Percentiles rank a stretch among this genome's conserved stretches.
phyloP scores from a whole-genome alignment of 305 asterid genomes.

The Plantago rigida region DNA sequence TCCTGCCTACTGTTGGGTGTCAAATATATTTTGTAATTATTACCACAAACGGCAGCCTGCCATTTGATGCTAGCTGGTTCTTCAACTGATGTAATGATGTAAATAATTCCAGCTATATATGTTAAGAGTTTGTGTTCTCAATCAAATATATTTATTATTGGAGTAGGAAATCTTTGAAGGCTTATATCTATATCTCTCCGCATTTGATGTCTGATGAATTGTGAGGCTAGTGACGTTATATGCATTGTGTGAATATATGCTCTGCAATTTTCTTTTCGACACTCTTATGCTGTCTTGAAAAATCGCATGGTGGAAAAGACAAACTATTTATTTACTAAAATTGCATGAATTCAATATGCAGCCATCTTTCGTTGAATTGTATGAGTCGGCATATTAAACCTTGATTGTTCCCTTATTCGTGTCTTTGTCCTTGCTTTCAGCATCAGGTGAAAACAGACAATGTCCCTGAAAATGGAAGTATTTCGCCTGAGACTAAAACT shows the following conservation, averaged over 20 bases:
- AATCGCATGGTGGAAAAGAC: no score
- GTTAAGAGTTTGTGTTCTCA: slow-evolving; percentile 3
- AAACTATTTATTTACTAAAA: no score
- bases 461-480: slow-evolving; percentile 49
- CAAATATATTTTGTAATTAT: not conserved
- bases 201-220: not conserved
- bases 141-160: not conserved
- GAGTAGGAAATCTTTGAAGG: no score
- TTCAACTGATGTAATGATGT: slow-evolving; percentile 2
- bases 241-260: slow-evolving; percentile 8
- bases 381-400: not conserved
- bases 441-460: slow-evolving; percentile 44
- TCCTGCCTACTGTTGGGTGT: slow-evolving; percentile 2
- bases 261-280: slow-evolving; percentile 6
- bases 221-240: not conserved
- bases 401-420: slow-evolving; percentile 21
- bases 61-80: slow-evolving; percentile 11
- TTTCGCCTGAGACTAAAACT: slow-evolving; percentile 42
- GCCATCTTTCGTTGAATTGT: not conserved
- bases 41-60: slow-evolving; percentile 10
- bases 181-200: slow-evolving; percentile 9
- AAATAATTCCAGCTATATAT: not conserved
- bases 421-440: slow-evolving; percentile 36
- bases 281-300: not conserved
- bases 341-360: not conserved